Base-by-base conservation (phyloP, 148 eudicot genomes). In the Amaranthus hypochondriacus region DNA sequence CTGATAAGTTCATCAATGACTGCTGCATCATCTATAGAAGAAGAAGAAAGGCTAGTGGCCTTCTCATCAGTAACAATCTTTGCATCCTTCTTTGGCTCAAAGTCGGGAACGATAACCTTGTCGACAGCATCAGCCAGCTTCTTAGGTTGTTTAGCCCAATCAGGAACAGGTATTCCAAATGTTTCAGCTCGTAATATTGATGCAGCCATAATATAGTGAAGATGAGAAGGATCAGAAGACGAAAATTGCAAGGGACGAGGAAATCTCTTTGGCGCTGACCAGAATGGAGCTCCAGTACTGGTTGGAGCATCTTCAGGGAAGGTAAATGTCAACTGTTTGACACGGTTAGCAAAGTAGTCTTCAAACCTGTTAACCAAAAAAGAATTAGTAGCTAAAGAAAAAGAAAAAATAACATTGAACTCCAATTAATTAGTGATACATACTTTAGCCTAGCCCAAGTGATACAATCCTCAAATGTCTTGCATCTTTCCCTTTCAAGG, bases 241-340 rank as follows among this genome's bases (percentile, higher is more conserved):
- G 92, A 89, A 75, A 91, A 85, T 77, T 83, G 86, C 81, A 93
- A 62, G 2, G 98, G 90, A 48, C 77, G 86, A 67, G 98, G 98
- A 68, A 89, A 93, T 48, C 96, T 89, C 83, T 93, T 93, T 1
- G 98, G 95, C 67, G 98, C 97, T 18, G 98, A 93, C 98, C 98
- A 93, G 75, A 93, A 93, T 66, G 95, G 97, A 58, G 89, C 89
- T 53, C 97, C 98, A 50, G 86, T 89, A 81, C 97, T 93, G 57
- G 97, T 93, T 52, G 80, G 79, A 76, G 97, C 95, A 79, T 93
- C 91, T 81, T 93, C 98, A 14, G 98, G 98, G 69, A 91, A 91
- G 59, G 97, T 91, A 78, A 80, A 93, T 39, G 84, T 87, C 78
- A 93, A 81, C 79, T 93, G 98, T 74, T 93, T 93, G 66, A 91